A percentile compares a stretch with the other conserved stretches of the same genome.
Evolutionary conservation across 306 rosid genomes (phyloP).

Genomic region (Trichosanthes truncata): DNA sequence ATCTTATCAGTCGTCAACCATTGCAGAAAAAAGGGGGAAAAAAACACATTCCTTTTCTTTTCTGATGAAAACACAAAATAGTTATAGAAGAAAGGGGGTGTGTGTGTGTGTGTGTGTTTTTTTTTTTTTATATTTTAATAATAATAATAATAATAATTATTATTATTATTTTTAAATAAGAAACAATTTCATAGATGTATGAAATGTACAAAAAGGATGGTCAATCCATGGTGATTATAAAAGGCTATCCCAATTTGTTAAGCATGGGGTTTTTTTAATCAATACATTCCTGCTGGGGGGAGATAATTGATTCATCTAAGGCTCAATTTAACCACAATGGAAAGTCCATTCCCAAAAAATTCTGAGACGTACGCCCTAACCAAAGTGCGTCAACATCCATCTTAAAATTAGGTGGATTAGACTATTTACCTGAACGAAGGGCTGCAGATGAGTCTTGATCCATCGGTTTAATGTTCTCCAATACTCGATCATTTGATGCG

Average conservation of each 20-base stretch:
- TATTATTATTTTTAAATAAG: no score
- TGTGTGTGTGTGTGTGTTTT: background rate
- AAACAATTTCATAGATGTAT: no score
- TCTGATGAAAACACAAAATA: background rate
- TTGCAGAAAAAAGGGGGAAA: background rate
- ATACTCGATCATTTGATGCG: conserved; percentile 24
- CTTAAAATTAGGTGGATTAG: background rate
- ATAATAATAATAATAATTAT: no score
- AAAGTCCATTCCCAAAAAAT: background rate
- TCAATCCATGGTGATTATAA: no score
- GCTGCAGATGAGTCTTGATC: conserved; percentile 37
- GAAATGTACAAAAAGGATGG: no score
- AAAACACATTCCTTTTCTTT: background rate
- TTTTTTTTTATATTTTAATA: no score
- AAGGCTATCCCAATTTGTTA: no score
- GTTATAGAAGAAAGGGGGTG: background rate
- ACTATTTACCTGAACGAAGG: conserved; percentile 45
- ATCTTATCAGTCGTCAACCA: background rate
- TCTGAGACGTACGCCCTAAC: background rate
- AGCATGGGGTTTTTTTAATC: no score
- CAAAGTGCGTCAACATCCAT: background rate
- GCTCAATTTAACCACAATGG: background rate
- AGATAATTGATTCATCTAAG: background rate
- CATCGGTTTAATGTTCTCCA: conserved; percentile 33
- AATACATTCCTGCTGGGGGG: background rate